Base-by-base conservation (phyloP, 768 basidiomycete genomes). In the Leucocoprinus birnbaumii region DNA sequence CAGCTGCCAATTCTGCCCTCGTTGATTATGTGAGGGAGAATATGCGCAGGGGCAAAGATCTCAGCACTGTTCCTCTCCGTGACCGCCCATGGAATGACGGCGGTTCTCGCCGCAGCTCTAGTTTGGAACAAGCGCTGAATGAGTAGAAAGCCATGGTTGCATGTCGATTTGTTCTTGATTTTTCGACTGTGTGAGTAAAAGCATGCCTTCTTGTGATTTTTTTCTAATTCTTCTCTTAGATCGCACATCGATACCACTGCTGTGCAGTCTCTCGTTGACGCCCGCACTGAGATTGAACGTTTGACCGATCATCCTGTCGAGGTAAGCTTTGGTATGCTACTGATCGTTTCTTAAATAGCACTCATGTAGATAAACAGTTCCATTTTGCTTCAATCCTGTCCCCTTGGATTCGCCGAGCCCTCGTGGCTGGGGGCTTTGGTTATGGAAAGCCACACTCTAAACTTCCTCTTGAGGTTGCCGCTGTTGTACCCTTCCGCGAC, bases 11-110 rank as follows among this genome's bases (percentile, higher is more conserved):
- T 67, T 81, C 83, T 38, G 73, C 77, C 2, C 71, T 99, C 21
- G 88, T 94, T 22, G 87, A 88, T 61, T 77, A 93, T 61, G 91
- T 97, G 59, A 94, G 88, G 71, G 72, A 71, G 52, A 77, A 86
- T 62, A 92, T 87, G 63, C 80, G 84, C 27, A 82, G 89, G 48
- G 94, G 91, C 21, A 81, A 78, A 62, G 89, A 95, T 67, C 76
- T 89, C 68, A 76, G 78, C 50, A 63, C 70, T 16, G 74, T 91
- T 58, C 79, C 71, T 53, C 70, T 83, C 42, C 76, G 79, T 58
- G 93, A 96, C 66, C 83, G 94, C 41, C 81, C 91, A 11, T 99
- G 96, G 96, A 99, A 99, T 65, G 94, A 97, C 62, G 85, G 91
- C 9, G 91, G 92, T 24, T 89, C 90, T 48, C 74, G 77, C 16